Evolutionary conservation across 2,329 filamentous ascomycete genomes (phyloP), one percentile per base, ranked within the genome.

Genomic region (Fusarium torulosum): DNA sequence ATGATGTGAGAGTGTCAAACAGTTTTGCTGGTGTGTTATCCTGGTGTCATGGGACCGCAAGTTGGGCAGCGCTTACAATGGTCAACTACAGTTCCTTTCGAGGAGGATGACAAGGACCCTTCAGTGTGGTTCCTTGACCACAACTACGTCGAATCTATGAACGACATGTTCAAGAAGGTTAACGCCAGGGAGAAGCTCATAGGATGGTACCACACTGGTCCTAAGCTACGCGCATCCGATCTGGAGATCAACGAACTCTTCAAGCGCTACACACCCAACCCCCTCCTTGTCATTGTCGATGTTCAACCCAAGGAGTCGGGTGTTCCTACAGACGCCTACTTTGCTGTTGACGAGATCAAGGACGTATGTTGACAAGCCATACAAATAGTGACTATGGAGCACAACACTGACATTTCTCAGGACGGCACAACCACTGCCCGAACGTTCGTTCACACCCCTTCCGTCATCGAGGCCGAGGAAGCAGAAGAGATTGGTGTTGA

Each of bases 161-260:
- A 96, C 83, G 96, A 98, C 81, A 99, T 99, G 96, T 99, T 99
- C 88, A 99, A 99, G 86, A 98, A 98, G 84, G 94, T 99, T 86
- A 99, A 99, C 84, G 96, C 96, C 64, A 87, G 93, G 69, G 96
- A 99, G 84, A 98, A 98, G 89, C 87, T 99, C 79, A 96, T 99
- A 86, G 96, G 96, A 77, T 99, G 96, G 96, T 99, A 99, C 81
- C 96, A 99, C 82, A 97, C 96, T 20, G 96, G 96, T 41, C 96
- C 96, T 38, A 99, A 98, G 86, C 86, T 99, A 76, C 90, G 96
- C 77, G 95, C 94, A 56, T 97, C 96, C 44, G 96, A 99, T 85
- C 84, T 99, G 72, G 93, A 98, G 83, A 97, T 99, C 90, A 99
- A 99, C 82, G 96, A 99, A 83, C 88, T 99, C 61, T 98, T 99